Evolutionary conservation across 108 stramenopile genomes (phyloP).

Genomic region (Cyclotella choctawhatcheeana): DNA sequence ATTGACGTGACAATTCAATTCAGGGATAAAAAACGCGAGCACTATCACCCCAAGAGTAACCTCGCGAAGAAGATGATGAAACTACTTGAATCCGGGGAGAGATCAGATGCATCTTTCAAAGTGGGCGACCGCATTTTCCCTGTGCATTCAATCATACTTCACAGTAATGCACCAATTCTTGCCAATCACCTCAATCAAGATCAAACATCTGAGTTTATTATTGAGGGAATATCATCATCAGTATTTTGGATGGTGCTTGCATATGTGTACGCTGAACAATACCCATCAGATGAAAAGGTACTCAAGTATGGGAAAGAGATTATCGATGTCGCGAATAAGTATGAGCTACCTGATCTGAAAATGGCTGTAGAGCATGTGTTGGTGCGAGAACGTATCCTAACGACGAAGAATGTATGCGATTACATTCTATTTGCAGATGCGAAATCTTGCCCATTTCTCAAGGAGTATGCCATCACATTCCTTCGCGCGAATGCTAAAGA

Average conservation of each 20-base stretch:
- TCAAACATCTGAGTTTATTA: neutral
- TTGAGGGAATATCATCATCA: neutral
- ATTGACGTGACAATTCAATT: slow-evolving; percentile 16
- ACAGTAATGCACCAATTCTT: no score
- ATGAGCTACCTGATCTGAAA: slow-evolving; percentile 8
- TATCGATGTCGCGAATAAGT: slow-evolving; percentile 8
- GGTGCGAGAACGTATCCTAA: slow-evolving; percentile 4
- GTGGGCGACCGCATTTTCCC: no score
- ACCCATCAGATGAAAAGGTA: neutral
- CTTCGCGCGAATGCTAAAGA: neutral
- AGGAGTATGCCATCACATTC: slow-evolving; percentile 21
- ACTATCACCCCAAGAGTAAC: neutral
- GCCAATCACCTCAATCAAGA: no score
- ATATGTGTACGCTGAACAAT: slow-evolving; percentile 14
- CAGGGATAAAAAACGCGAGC: neutral
- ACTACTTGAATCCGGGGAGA: neutral
- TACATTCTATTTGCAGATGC: slow-evolving; percentile 13
- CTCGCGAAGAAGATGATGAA: neutral
- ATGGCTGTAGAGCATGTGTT: slow-evolving; percentile 18
- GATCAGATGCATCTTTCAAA: neutral
- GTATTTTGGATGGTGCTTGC: neutral
- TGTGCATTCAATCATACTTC: no score
- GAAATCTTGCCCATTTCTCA: slow-evolving; percentile 8
- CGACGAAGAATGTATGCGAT: slow-evolving; percentile 1
- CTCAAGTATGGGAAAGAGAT: slow-evolving; percentile 4